Evolutionary conservation across 768 basidiomycete genomes (phyloP), one percentile per base, ranked within the genome.

Genomic region (Phlebiopsis gigantea): DNA sequence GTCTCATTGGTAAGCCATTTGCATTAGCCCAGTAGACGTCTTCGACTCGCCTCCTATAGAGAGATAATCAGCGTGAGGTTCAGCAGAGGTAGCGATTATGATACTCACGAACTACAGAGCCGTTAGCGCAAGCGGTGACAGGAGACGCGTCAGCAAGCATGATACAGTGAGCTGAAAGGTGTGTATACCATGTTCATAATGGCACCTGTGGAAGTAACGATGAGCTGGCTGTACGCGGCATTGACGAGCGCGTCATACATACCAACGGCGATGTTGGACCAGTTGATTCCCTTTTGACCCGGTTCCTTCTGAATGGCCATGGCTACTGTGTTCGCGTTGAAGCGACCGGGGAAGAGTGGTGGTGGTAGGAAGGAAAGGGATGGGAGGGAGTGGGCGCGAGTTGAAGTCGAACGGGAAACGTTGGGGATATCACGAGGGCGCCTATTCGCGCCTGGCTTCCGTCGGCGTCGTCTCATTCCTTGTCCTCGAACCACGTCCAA

Each of bases 231-330:
- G 57, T 42, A 62, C 53, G 58, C 52, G 56, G 26, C 26, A 58
- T 58, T 39, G 45, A 63, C 49, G 52, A 59, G 60, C 58, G 63
- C 61, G 61, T 45, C 61, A 28, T 22, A 72, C 90, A 65, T 69
- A 93, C 92, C 92, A 71, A 96, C 87, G 62, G 91, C 93, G 75
- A 95, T 94, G 75, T 94, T 95, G 65, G 90, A 91, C 91, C 90
- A 95, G 77, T 79, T 93, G 63, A 93, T 77, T 67, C 90, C 90
- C 74, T 94, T 93, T 72, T 93, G 88, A 58, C 91, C 93, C 53
- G 93, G 92, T 75, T 91, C 88, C 72, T 80, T 84, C 70, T 85
- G 79, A 66, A 92, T 82, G 75, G 83, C 90, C 90, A 93, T 92
- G 67, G 69, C 66, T 39, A 39, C 50, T 55, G 41, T 41, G 59